phyloP scores from a whole-genome alignment of 768 basidiomycete species.

The Amanita rubescens region DNA sequence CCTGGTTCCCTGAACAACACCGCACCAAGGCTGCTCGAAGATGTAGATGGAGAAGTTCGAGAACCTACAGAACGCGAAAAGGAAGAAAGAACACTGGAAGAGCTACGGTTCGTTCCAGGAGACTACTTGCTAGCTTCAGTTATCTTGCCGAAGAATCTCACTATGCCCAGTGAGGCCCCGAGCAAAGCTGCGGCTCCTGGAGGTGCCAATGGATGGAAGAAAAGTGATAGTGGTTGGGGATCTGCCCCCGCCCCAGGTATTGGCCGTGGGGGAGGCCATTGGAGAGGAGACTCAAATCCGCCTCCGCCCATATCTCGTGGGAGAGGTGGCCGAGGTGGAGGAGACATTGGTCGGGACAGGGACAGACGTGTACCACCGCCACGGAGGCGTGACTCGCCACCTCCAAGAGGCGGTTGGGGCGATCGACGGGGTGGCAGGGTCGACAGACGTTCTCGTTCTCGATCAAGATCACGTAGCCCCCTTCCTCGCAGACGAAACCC shows the following conservation, averaged over 20 bases:
- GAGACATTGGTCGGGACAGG: constrained; percentile 27
- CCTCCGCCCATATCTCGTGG: constrained; percentile 36
- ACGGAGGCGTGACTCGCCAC: constrained; percentile 40
- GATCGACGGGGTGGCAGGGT: constrained; percentile 32
- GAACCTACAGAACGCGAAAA: constrained; percentile 41
- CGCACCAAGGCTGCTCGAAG: constrained; percentile 56
- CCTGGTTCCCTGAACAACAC: constrained; percentile 52
- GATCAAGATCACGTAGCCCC: constrained; percentile 28
- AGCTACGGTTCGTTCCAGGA: constrained; percentile 73
- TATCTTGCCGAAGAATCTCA: constrained; percentile 61
- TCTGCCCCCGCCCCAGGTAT: constrained; percentile 25
- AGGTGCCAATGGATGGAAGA: constrained; percentile 21
- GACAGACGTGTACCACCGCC: constrained; percentile 43
- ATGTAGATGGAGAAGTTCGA: constrained; percentile 26
- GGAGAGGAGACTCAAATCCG: constrained; percentile 63
- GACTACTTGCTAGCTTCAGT: constrained; percentile 76
- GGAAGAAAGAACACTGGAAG: constrained; percentile 70
- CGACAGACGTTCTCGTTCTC: constrained; percentile 32
- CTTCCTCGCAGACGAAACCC: constrained; percentile 31
- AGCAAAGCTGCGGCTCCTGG: constrained; percentile 38
- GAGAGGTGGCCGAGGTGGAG: constrained; percentile 32
- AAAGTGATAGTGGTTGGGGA: constrained; percentile 23
- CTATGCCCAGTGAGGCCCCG: constrained; percentile 40
- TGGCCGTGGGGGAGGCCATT: constrained; percentile 53
- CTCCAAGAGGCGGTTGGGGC: constrained; percentile 34